Evolutionary conservation across 176 grass and related monocot species (phyloP), one percentile per base, ranked within the genome.

Genomic region (Tuctoria greenei): DNA sequence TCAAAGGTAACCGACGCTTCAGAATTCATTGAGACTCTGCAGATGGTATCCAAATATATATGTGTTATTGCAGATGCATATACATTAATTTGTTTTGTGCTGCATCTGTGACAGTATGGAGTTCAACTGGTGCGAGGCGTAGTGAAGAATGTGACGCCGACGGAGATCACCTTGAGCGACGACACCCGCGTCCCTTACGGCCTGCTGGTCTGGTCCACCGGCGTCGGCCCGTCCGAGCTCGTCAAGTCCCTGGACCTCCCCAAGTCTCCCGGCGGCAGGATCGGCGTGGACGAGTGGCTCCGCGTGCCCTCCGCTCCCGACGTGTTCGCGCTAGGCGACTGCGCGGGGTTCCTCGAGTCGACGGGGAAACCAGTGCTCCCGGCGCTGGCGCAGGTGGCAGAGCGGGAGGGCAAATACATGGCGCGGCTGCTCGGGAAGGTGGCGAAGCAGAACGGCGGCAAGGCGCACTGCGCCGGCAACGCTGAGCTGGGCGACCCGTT

Each of bases 381-480:
- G 73, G 95, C 95, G 46, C 85, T 94, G 66, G 95, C 95, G 58
- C 95, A 98, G 91, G 95, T 98, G 31, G 89, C 95, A 9, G 95
- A 98, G 85, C 85, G 95, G 79, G 86, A 98, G 81, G 95, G 95
- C 23, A 88, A 56, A 46, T 94, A 88, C 65, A 76, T 98, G 40
- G 91, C 89, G 11, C 64, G 52, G 43, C 61, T 92, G 38, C 79
- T 98, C 71, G 76, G 61, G 26, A 64, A 10, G 49, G 64, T 98
- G 8, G 84, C 79, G n/a, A 80, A 77, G 75, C 84, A 88, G 74
- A 91, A 86, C 76, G 91, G 49, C 44, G 89, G 88, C 34, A 98
- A 86, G 85, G 91, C 95, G 61, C 37, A 82, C 67, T 67, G 60
- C 70, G 85, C 79, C 42, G 75, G 67, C 80, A 81, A 54, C n/a